Base-by-base conservation (phyloP, 2,329 filamentous ascomycete genomes). In the Hawksworthiomyces lignivorus region DNA sequence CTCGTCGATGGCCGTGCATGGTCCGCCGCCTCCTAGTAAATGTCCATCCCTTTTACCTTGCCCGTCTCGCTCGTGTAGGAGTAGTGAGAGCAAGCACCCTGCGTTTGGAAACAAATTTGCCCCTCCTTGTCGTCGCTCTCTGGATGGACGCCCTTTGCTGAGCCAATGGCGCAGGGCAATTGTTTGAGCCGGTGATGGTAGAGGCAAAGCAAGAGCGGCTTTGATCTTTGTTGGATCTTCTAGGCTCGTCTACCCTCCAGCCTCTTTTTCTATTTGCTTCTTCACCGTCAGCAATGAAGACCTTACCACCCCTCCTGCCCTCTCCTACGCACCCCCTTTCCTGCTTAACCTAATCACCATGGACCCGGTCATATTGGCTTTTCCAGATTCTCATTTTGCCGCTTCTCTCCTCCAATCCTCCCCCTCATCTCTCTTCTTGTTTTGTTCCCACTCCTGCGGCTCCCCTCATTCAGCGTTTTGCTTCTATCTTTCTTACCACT, bases 91-190 rank as follows among this genome's bases (percentile, higher is more conserved):
- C n/a, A n/a, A n/a, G n/a, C n/a, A n/a, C n/a, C n/a, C n/a, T n/a
- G n/a, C n/a, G n/a, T n/a, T n/a, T n/a, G n/a, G n/a, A n/a, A n/a
- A n/a, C n/a, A n/a, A n/a, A n/a, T n/a, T n/a, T n/a, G n/a, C n/a
- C 31, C 21, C 29, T 34, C 10, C 12, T 12, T 15, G 12, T 5
- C 22, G 17, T 22, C 14, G 8, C 19, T 26, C 15, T 34, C 7
- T 34, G 22, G 22, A 7, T 32, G n/a, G n/a, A n/a, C n/a, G n/a
- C n/a, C n/a, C 26, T 19, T 15, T n/a, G n/a, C 26, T 31, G 26
- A 36, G 18, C 37, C 42, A 44, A 40, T 40, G 42, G 35, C 19
- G 43, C 43, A 19, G 17, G 37, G 28, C 37, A 45, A 45, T 41
- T 37, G 38, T n/a, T n/a, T 20, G 27, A 8, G 20, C 14, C 10